Evolutionary conservation across 2,329 filamentous ascomycete species (phyloP).

Genomic region (Sporothrix luriei): DNA sequence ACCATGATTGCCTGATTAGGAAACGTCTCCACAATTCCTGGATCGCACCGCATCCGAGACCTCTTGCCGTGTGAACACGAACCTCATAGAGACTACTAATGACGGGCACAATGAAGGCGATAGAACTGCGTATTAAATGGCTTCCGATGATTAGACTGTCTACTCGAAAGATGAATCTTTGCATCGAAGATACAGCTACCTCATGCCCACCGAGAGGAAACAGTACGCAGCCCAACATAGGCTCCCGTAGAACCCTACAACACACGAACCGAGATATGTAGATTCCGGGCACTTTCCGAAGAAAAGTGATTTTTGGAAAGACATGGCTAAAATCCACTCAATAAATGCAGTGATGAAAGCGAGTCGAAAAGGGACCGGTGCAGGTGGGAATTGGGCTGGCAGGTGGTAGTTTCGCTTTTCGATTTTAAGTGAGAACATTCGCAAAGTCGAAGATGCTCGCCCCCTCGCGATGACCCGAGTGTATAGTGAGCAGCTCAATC

Average conservation of each 20-base stretch:
- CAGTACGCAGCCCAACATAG: no score
- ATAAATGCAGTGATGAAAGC: no score
- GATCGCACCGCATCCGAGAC: slow-evolving; percentile 15
- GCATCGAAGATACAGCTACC: neutral
- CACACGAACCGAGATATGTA: neutral
- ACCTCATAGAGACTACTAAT: neutral
- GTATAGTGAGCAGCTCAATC: slow-evolving; percentile 62
- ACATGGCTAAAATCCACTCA: neutral
- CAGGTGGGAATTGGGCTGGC: no score
- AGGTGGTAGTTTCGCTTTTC: neutral
- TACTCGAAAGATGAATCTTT: neutral
- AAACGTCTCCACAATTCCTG: slow-evolving; percentile 1
- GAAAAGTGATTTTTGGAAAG: neutral
- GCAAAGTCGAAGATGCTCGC: slow-evolving; percentile 50
- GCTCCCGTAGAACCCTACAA: neutral
- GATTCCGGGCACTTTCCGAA: neutral
- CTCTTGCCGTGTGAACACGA: neutral
- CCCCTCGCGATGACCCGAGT: slow-evolving; percentile 53
- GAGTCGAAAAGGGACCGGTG: no score
- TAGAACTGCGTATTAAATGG: neutral
- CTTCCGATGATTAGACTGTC: neutral
- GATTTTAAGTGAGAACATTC: neutral
- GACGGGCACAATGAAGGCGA: neutral
- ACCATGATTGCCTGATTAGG: slow-evolving; percentile 21
- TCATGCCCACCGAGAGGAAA: no score